Conservation (phyloP, 2,329 filamentous ascomycete species). For the Aspergillus fumigatiaffinis region DNA sequence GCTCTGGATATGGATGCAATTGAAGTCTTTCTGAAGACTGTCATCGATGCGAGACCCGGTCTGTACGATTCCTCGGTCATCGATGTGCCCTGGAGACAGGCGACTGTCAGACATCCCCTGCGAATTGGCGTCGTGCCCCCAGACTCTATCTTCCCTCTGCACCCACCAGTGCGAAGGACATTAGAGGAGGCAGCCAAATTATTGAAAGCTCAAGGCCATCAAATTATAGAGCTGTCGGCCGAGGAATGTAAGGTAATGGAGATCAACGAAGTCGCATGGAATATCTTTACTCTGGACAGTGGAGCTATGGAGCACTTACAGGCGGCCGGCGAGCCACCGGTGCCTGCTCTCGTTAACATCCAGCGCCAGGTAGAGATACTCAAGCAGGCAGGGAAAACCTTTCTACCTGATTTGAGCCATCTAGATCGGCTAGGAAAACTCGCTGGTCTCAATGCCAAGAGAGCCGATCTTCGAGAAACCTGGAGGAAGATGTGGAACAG, state of each 20-base stretch:
- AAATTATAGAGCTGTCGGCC: constrained; percentile 31
- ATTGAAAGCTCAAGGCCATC: constrained; percentile 44
- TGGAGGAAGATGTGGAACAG: constrained; percentile 43
- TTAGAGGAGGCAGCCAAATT: constrained; percentile 37
- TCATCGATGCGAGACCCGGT: constrained; percentile 11
- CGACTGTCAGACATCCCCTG: constrained; percentile 21
- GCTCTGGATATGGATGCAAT: constrained; percentile 16
- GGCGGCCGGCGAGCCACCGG: constrained; percentile 22
- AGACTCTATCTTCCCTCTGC: constrained; percentile 45
- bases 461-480: constrained; percentile 29
- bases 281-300: constrained; percentile 21
- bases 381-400: neutral
- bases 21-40: constrained; percentile 12
- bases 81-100: constrained; percentile 18
- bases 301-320: constrained; percentile 12
- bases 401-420: constrained; percentile 8
- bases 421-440: constrained; percentile 14
- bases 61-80: constrained; percentile 17
- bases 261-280: constrained; percentile 18
- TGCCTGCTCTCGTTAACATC: constrained; percentile 15
- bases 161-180: constrained; percentile 46
- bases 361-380: constrained; percentile 7
- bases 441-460: constrained; percentile 21
- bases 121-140: constrained; percentile 48
- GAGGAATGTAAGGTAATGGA: constrained; percentile 11